Percentiles rank a stretch among this genome's conserved stretches.
Conservation (phyloP, 768 basidiomycete genomes). For the Kwoniella dendrophila region DNA sequence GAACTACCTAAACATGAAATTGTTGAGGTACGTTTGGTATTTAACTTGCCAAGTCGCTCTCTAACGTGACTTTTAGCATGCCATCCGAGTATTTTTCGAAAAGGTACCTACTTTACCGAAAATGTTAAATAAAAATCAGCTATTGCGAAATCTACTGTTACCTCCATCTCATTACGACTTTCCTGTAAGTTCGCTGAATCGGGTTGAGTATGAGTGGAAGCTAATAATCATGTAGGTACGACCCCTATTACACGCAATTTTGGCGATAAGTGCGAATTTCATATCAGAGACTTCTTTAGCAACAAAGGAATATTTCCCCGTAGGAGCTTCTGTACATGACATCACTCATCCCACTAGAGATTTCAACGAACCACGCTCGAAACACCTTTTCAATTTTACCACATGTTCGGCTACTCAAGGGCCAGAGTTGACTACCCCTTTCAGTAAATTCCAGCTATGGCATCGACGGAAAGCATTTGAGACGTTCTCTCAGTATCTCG, state of each 20-base stretch:
- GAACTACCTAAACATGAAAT: slow-evolving; percentile 40
- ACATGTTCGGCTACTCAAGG: neutral
- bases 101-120: slow-evolving; percentile 39
- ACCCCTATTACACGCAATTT: slow-evolving; percentile 44
- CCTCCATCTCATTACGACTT: slow-evolving; percentile 44
- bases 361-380: slow-evolving; percentile 7
- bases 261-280: slow-evolving; percentile 37
- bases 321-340: slow-evolving; percentile 30
- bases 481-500: slow-evolving; percentile 22
- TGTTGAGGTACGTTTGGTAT: slow-evolving; percentile 34
- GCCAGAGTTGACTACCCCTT: slow-evolving; percentile 12
- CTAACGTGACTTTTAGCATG: slow-evolving; percentile 23
- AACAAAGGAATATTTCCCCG: slow-evolving; percentile 35
- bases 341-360: slow-evolving; percentile 35
- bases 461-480: slow-evolving; percentile 44
- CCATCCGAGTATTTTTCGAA: slow-evolving; percentile 41
- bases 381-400: neutral
- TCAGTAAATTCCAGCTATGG: slow-evolving; percentile 42
- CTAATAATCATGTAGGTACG: slow-evolving; percentile 13
- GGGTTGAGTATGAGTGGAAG: neutral
- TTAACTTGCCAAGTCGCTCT: neutral
- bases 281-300: slow-evolving; percentile 30
- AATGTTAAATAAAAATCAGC: slow-evolving; percentile 37
- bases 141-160: slow-evolving; percentile 30
- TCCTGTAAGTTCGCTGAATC: slow-evolving; percentile 32